Conservation (phyloP, 192 early-diverging fungal species). For the Coemansia sp. region DNA sequence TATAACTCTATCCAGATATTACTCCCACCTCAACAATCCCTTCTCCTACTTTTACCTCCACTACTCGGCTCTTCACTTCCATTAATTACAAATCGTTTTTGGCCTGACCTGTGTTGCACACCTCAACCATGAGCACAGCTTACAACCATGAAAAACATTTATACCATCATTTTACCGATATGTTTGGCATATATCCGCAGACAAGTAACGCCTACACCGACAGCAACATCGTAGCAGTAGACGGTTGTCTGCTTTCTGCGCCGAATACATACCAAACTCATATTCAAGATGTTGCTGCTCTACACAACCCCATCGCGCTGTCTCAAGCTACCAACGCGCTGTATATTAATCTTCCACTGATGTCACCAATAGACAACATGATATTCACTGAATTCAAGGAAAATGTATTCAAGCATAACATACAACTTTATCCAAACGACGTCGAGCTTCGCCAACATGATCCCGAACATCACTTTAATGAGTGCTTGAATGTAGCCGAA, state of each 20-base stretch:
- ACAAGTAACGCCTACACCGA: background rate
- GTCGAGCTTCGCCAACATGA: background rate
- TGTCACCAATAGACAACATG: background rate
- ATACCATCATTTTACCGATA: background rate
- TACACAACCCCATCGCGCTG: background rate
- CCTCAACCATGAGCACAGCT: background rate
- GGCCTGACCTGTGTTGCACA: background rate
- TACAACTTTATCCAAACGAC: background rate
- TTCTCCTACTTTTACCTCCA: background rate
- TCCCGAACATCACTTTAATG: background rate
- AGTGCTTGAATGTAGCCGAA: background rate
- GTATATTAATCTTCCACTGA: background rate
- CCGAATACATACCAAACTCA: background rate
- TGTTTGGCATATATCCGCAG: background rate
- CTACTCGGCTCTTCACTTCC: too few species aligned
- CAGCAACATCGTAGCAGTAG: background rate
- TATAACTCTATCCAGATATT: background rate
- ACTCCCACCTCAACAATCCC: background rate
- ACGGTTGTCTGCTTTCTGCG: background rate
- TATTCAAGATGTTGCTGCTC: too few species aligned
- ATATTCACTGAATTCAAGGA: background rate
- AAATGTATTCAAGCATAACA: background rate
- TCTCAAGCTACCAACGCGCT: background rate
- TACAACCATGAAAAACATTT: background rate
- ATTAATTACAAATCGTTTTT: background rate